A percentile compares a stretch with the other conserved stretches of the same genome.
Evolutionary conservation across 495 filamentous ascomycete species (phyloP).

Genomic region (Arthonia radiata): DNA sequence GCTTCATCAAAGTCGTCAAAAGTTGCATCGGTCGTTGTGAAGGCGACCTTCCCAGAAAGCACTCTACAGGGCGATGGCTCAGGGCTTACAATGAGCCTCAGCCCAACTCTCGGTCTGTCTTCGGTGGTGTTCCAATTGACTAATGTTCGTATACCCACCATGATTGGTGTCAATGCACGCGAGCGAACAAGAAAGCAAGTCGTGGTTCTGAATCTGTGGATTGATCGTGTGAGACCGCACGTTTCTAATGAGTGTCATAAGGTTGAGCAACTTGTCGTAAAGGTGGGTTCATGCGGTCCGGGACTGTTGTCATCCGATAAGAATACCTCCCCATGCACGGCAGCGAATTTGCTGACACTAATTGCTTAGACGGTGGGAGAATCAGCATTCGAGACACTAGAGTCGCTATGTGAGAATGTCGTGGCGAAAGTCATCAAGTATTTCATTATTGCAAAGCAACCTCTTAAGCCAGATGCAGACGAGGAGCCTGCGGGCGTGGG

Average conservation of each 20-base stretch:
- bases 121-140: conserved; percentile 10
- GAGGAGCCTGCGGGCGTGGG: conserved; percentile 11
- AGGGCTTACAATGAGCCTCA: conserved; percentile 5
- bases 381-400: conserved; percentile 37
- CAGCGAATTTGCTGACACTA: neutral
- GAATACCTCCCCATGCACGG: neutral
- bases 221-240: conserved; percentile 18
- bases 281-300: conserved; percentile 16
- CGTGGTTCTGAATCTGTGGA: conserved; percentile 25
- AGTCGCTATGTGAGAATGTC: conserved; percentile 26
- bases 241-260: conserved; percentile 19
- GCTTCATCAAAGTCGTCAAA: conserved; percentile 1
- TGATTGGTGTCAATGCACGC: conserved; percentile 35
- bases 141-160: conserved; percentile 27
- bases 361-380: conserved; percentile 22
- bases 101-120: neutral
- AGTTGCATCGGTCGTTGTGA: conserved; percentile 4
- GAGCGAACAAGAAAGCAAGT: conserved; percentile 33
- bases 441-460: conserved; percentile 6
- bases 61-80: conserved; percentile 13
- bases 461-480: neutral
- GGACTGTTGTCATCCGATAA: conserved; percentile 1
- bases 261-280: conserved; percentile 23
- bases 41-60: conserved; percentile 11
- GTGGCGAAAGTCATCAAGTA: conserved; percentile 15